These are phyloP conservation scores for Ceratocystis smalleyi DNA, from an alignment of 2,329 filamentous ascomycete genomes.

Conservation along the genomic window DNA sequence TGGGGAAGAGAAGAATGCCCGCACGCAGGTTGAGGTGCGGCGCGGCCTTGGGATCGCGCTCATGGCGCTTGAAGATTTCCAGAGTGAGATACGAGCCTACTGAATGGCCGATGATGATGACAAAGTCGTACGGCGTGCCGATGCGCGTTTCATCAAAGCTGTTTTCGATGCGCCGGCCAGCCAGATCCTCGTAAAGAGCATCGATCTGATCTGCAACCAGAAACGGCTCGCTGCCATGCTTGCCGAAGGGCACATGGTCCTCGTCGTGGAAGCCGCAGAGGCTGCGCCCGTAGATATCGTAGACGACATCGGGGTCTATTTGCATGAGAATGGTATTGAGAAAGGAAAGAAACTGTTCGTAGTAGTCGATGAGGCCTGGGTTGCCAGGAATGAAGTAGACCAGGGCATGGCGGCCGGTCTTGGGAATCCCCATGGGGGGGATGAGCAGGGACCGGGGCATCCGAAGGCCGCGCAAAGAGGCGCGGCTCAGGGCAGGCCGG, in stretches of 20 bases:
- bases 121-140: slow-evolving; percentile 34
- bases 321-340: slow-evolving; percentile 39
- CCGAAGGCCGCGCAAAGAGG: slow-evolving; percentile 13
- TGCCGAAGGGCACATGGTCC: slow-evolving; percentile 33
- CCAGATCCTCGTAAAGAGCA: slow-evolving; percentile 28
- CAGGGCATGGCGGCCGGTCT: slow-evolving; percentile 28
- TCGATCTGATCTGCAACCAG: slow-evolving; percentile 40
- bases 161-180: slow-evolving; percentile 22
- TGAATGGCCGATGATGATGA: slow-evolving; percentile 58
- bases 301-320: slow-evolving; percentile 26
- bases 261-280: slow-evolving; percentile 42
- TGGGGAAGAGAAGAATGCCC: slow-evolving; percentile 57
- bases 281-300: slow-evolving; percentile 43
- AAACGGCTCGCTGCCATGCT: slow-evolving; percentile 29
- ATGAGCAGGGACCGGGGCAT: slow-evolving; percentile 17
- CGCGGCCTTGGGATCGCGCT: slow-evolving; percentile 24
- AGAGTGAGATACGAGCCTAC: slow-evolving; percentile 58
- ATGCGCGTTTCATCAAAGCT: slow-evolving; percentile 20
- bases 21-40: slow-evolving; percentile 31
- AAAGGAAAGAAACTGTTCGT: slow-evolving; percentile 47
- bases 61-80: slow-evolving; percentile 47
- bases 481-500: slow-evolving; percentile 11
- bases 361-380: slow-evolving; percentile 60
- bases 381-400: slow-evolving; percentile 65
- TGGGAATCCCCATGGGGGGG: slow-evolving; percentile 21